Evolutionary conservation across 306 rosid genomes (phyloP), one percentile per base, ranked within the genome.

Genomic region (Oxytropis ochrocephala): DNA sequence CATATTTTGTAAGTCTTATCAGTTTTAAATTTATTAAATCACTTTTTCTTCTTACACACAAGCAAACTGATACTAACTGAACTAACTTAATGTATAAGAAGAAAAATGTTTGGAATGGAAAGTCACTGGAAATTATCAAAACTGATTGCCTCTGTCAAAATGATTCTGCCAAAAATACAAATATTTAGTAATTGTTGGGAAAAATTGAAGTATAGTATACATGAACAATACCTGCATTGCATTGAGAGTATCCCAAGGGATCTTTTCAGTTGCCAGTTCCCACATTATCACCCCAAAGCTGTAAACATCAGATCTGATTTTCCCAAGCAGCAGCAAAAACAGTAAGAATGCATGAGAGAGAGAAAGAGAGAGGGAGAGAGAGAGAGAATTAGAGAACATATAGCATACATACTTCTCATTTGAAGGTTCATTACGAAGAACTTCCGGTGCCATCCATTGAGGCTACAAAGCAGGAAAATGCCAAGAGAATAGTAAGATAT

Each of bases 231-330:
- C 99, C 99, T 95, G 99, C 90, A 91, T 89, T 66, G 96, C 67
- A 84, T 95, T 95, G 63, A 95, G 95, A 86, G 76, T 89, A 62
- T 91, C 95, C 99, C 99, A 95, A 18, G 99, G 99, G 81, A 91
- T 91, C 84, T 95, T 95, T 80, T 86, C 91, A 5, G 99, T 91
- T 51, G 86, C 91, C 75, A 95, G 89, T 82, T 95, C 99, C 99
- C 99, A 95, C 83, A 95, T 67, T 75, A 95, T 85, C 75, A 95
- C 99, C 68, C 99, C 99, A 51, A 84, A 95, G 85, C 99, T 91
- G 87, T 95, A 95, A 43, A 95, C 84, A 13, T 95, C 99, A 32
- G 97, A 95, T 93, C 99, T 95, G 72, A 85, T 68, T 48, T 67
- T 59, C 69, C 77, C 65, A 66, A 55, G 75, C 47, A 73, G 73